Evolutionary conservation across 352 stramenopile genomes (phyloP).

Genomic region (Globisporangium perplexum): DNA sequence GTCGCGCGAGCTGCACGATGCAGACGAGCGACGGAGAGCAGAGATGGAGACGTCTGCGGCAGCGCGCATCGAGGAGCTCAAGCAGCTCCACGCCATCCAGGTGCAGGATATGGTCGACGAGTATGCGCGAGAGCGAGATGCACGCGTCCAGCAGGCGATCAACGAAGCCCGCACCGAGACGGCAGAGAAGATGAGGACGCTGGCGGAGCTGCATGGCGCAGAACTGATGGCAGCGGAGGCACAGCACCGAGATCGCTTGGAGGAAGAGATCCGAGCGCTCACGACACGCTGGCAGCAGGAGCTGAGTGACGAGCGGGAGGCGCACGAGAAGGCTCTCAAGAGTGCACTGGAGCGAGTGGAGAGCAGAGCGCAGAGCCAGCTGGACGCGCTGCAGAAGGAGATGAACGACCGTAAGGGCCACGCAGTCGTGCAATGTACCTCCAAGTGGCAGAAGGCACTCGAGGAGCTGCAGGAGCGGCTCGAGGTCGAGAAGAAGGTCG

Average conservation of each 20-base stretch:
- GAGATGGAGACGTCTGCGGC: conserved; percentile 2
- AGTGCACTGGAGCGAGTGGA: conserved; percentile 26
- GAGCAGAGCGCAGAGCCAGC: conserved; percentile 22
- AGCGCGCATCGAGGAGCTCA: neutral
- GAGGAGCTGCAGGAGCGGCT: conserved; percentile 61
- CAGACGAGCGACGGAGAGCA: conserved; percentile 1
- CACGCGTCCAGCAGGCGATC: neutral
- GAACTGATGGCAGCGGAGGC: conserved; percentile 3
- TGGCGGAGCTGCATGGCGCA: neutral
- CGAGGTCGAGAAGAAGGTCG: conserved; percentile 49
- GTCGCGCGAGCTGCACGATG: conserved; percentile 3
- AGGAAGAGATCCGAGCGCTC: conserved; percentile 21
- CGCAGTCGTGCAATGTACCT: conserved; percentile 55
- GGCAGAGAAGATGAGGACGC: neutral
- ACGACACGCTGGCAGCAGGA: conserved; percentile 31
- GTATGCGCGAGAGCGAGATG: neutral
- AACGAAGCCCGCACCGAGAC: neutral
- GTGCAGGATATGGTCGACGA: neutral
- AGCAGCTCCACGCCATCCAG: neutral
- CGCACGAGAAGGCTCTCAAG: conserved; percentile 29
- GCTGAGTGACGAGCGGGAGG: conserved; percentile 18
- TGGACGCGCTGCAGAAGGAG: conserved; percentile 47
- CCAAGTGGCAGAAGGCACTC: conserved; percentile 65
- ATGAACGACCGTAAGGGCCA: conserved; percentile 55
- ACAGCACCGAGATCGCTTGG: conserved; percentile 18